Percentiles rank a stretch among this genome's conserved stretches.
phyloP scores from a whole-genome alignment of 371 early-diverging fungal species.

The Funneliformis caledonium region DNA sequence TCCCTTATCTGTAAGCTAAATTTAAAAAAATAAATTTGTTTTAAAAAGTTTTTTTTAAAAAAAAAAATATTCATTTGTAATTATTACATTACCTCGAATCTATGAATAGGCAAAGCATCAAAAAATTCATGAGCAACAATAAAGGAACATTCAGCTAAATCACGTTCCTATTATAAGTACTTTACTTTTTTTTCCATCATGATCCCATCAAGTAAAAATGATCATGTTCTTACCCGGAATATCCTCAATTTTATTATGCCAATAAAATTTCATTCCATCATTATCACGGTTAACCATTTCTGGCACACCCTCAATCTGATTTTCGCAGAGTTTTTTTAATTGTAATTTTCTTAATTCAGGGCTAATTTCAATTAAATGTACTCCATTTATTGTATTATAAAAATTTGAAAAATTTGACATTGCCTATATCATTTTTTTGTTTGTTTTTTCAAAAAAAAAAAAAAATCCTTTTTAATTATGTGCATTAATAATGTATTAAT shows the following conservation, averaged over 20 bases:
- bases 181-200: not conserved
- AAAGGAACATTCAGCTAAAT: constrained; percentile 60
- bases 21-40: not conserved
- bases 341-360: constrained; percentile 78
- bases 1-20: constrained; percentile 70
- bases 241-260: constrained; percentile 77
- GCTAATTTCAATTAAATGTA: constrained; percentile 87
- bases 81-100: constrained; percentile 68
- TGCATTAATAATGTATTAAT: not conserved
- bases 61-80: not conserved
- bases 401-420: constrained; percentile 71
- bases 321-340: constrained; percentile 57
- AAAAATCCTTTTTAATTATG: not conserved
- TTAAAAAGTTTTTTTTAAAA: not conserved
- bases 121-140: constrained; percentile 95
- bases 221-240: constrained; percentile 33
- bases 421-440: constrained; percentile 50
- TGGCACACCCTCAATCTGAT: constrained; percentile 48
- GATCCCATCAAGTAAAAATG: not conserved
- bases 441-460: not conserved
- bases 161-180: not conserved
- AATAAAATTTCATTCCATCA: constrained; percentile 65
- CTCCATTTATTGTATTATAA: constrained; percentile 59
- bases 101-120: constrained; percentile 93
- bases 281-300: constrained; percentile 46